A percentile compares a stretch with the other conserved stretches of the same genome.
Conservation (phyloP, 1,284 basidiomycete species). For the Cryptococcus wingfieldii region DNA sequence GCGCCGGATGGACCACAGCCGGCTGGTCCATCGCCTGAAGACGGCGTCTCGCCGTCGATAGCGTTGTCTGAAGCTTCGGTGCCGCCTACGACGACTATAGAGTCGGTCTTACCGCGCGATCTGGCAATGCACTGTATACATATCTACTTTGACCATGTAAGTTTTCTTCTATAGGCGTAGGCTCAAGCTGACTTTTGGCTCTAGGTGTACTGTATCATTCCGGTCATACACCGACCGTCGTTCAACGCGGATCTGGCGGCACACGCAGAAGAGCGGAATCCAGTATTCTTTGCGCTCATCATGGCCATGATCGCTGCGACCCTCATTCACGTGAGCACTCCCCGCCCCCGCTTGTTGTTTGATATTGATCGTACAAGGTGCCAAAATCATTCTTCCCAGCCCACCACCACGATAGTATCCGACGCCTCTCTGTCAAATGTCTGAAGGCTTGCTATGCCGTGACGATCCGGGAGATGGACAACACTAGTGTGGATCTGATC, state of each 20-base stretch:
- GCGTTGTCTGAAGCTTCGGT: constrained; percentile 9
- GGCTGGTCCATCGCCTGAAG: constrained; percentile 7
- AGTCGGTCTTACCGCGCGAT: constrained; percentile 19
- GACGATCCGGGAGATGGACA: constrained; percentile 17
- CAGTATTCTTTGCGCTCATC: constrained; percentile 25
- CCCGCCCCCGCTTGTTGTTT: background rate
- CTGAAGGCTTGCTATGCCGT: constrained; percentile 18
- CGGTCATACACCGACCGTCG: constrained; percentile 20
- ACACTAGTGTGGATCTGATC: constrained; percentile 15
- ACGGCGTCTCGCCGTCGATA: constrained; percentile 11
- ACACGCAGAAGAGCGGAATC: constrained; percentile 19
- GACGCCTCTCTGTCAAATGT: constrained; percentile 19
- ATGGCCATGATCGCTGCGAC: constrained; percentile 25
- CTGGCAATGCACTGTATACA: constrained; percentile 20
- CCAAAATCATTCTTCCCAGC: constrained; percentile 23
- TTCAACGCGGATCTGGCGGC: constrained; percentile 23
- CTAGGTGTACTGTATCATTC: constrained; percentile 26
- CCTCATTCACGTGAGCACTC: constrained; percentile 19
- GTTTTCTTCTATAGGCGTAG: background rate
- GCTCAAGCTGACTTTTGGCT: background rate
- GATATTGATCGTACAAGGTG: constrained; percentile 1
- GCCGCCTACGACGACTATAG: constrained; percentile 14
- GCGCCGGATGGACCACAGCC: no score
- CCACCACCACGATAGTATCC: constrained; percentile 15
- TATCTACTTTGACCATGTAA: constrained; percentile 26